These are phyloP conservation scores for Ophiocordyceps polyrhachis-furcata DNA, from an alignment of 2,329 filamentous ascomycete species.

Conservation along the genomic window DNA sequence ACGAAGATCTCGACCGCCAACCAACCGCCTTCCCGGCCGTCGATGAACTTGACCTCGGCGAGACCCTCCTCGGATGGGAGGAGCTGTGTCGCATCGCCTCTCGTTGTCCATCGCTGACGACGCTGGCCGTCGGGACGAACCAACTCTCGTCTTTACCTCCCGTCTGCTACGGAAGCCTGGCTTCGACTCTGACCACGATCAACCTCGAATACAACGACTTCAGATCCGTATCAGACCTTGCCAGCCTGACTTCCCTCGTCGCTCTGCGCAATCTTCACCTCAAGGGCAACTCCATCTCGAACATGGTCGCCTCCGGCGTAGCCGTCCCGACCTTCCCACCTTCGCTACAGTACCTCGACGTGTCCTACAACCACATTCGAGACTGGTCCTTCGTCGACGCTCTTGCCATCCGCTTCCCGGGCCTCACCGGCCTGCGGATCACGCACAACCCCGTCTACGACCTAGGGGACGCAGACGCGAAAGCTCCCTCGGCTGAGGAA, in stretches of 20 bases:
- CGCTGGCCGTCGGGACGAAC: slow-evolving; percentile 37
- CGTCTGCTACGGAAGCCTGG: slow-evolving; percentile 20
- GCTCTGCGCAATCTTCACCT: slow-evolving; percentile 45
- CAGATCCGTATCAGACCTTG: slow-evolving; percentile 35
- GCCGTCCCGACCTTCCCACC: slow-evolving; percentile 28
- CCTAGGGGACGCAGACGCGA: slow-evolving; percentile 23
- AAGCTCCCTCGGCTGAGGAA: slow-evolving; percentile 46
- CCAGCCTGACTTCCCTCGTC: slow-evolving; percentile 29
- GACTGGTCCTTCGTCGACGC: slow-evolving; percentile 59
- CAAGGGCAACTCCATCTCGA: slow-evolving; percentile 55
- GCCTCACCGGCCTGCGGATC: slow-evolving; percentile 56
- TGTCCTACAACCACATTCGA: slow-evolving; percentile 52
- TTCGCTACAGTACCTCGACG: slow-evolving; percentile 45
- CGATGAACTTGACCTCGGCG: slow-evolving; percentile 43
- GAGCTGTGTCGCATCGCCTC: slow-evolving; percentile 36
- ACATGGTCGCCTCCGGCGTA: slow-evolving; percentile 12
- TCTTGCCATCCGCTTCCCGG: slow-evolving; percentile 50
- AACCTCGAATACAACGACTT: slow-evolving; percentile 59
- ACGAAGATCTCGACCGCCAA: slow-evolving; percentile 12
- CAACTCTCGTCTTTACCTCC: slow-evolving; percentile 32
- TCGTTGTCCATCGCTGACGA: slow-evolving; percentile 32
- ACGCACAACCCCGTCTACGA: slow-evolving; percentile 75
- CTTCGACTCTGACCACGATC: slow-evolving; percentile 38
- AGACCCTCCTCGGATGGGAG: slow-evolving; percentile 47
- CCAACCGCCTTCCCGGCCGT: slow-evolving; percentile 28